These are phyloP conservation scores for Gynandropsis gynandra DNA, from an alignment of 345 rosid species.

Conservation along the genomic window DNA sequence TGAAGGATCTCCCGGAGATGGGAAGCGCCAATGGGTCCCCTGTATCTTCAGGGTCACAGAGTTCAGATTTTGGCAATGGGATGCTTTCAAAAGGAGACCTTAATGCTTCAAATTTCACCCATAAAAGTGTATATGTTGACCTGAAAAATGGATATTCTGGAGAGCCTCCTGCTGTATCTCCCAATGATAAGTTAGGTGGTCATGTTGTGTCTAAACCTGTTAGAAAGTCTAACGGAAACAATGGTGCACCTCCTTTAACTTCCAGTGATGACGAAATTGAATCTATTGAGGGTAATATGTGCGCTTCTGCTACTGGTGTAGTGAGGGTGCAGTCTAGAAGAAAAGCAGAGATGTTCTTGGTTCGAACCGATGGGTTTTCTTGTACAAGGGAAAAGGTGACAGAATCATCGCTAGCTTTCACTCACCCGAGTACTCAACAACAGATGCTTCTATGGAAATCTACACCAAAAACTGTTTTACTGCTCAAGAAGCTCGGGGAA, in stretches of 20 bases:
- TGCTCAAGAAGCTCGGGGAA: constrained; percentile 84
- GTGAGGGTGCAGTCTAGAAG: constrained; percentile 92
- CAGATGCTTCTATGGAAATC: constrained; percentile 99
- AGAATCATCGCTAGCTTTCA: constrained; percentile 89
- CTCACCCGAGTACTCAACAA: constrained; percentile 98
- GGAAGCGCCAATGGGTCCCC: constrained; percentile 33
- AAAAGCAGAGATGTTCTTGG: constrained; percentile 97
- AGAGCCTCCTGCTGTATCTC: constrained; percentile 25
- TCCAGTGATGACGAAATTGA: constrained; percentile 50
- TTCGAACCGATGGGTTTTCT: constrained; percentile 94
- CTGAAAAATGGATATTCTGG: constrained; percentile 21
- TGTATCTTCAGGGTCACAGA: constrained; percentile 26
- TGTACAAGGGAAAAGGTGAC: constrained; percentile 93
- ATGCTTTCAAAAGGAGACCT: constrained; percentile 30
- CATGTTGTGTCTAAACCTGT: constrained; percentile 24
- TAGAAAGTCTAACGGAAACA: constrained; percentile 28
- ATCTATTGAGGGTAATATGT: constrained; percentile 76
- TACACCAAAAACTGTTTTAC: constrained; percentile 75
- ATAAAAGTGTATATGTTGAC: constrained; percentile 24
- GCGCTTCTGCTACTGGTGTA: constrained; percentile 95
- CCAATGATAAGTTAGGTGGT: constrained; percentile 30
- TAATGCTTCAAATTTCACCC: constrained; percentile 26
- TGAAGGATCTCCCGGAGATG: constrained; percentile 25
- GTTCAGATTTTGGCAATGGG: constrained; percentile 26
- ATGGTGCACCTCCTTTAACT: constrained; percentile 30